A percentile compares a stretch with the other conserved stretches of the same genome.
Conservation (phyloP, 2,329 filamentous ascomycete genomes). For the Pleoardoris graminearum region DNA sequence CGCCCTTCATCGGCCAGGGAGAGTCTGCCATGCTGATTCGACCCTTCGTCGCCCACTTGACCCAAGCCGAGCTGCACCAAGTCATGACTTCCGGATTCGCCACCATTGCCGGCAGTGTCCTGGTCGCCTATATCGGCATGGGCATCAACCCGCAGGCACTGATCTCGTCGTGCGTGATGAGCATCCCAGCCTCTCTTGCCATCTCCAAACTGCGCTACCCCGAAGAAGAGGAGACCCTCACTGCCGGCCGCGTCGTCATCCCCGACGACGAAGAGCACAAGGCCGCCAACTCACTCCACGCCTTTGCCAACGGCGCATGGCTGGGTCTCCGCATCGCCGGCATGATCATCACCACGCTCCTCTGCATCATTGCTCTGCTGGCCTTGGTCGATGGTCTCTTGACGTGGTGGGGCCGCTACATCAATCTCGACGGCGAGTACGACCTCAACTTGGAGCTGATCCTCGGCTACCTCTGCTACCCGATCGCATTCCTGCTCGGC, state of each 20-base stretch:
- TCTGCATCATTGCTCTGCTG: constrained; percentile 80
- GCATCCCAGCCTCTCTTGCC: constrained; percentile 86
- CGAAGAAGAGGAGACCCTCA: constrained; percentile 83
- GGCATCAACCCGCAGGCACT: constrained; percentile 83
- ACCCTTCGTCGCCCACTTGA: constrained; percentile 83
- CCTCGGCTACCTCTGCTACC: constrained; percentile 76
- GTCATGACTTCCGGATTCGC: constrained; percentile 92
- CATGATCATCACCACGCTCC: constrained; percentile 77
- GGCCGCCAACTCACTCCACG: constrained; percentile 80
- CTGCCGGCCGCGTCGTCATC: constrained; percentile 77
- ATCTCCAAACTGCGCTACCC: constrained; percentile 89
- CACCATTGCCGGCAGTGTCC: constrained; percentile 84
- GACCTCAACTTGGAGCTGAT: constrained; percentile 75
- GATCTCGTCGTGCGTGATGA: constrained; percentile 93
- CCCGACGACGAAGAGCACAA: constrained; percentile 77
- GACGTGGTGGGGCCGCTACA: constrained; percentile 81
- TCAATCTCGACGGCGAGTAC: constrained; percentile 69
- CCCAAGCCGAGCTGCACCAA: constrained; percentile 85
- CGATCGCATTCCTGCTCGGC: constrained; percentile 78
- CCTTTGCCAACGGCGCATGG: constrained; percentile 83
- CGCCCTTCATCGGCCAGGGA: constrained; percentile 91
- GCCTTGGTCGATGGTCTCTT: constrained; percentile 75
- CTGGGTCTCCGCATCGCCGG: constrained; percentile 83
- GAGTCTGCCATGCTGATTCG: constrained; percentile 92
- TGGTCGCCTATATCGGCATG: constrained; percentile 83